Percentiles rank a stretch among this genome's conserved stretches.
Conservation (phyloP, 495 filamentous ascomycete species). For the Annulohypoxylon stygium region DNA sequence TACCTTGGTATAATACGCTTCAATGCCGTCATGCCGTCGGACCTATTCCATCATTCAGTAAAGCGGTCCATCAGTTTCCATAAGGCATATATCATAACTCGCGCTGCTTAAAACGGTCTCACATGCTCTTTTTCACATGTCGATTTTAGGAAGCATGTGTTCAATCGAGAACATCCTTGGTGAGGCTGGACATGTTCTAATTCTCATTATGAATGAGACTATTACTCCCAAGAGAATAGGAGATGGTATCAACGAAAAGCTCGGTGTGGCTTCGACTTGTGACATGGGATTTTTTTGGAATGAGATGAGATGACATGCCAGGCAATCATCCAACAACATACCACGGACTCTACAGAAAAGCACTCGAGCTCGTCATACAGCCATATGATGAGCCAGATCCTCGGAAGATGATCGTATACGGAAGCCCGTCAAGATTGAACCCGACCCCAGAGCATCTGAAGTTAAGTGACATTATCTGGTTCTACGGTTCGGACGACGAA, state of each 20-base stretch:
- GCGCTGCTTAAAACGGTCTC: not conserved
- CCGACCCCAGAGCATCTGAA: not conserved
- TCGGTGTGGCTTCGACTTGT: not conserved
- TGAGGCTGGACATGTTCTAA: not conserved
- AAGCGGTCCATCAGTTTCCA: not conserved
- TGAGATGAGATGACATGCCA: not conserved
- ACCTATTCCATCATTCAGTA: slow-evolving; percentile 12
- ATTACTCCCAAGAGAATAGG: not conserved
- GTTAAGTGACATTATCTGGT: slow-evolving; percentile 3
- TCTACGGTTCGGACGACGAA: not conserved
- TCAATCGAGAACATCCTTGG: not conserved
- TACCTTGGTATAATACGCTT: not conserved
- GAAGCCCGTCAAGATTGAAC: not conserved
- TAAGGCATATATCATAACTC: not conserved
- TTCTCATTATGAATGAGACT: not conserved
- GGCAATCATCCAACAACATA: not conserved
- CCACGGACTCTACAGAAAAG: not conserved
- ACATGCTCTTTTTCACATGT: not conserved
- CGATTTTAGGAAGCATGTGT: not conserved
- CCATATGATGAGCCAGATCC: not conserved
- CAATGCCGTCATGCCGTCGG: slow-evolving; percentile 21
- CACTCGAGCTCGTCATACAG: not conserved
- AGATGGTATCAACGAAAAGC: not conserved
- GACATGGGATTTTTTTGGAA: not conserved
- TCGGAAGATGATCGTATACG: not conserved